phyloP scores from a whole-genome alignment of 805 yeast species.

The Nakazawaea wyomingensis region DNA sequence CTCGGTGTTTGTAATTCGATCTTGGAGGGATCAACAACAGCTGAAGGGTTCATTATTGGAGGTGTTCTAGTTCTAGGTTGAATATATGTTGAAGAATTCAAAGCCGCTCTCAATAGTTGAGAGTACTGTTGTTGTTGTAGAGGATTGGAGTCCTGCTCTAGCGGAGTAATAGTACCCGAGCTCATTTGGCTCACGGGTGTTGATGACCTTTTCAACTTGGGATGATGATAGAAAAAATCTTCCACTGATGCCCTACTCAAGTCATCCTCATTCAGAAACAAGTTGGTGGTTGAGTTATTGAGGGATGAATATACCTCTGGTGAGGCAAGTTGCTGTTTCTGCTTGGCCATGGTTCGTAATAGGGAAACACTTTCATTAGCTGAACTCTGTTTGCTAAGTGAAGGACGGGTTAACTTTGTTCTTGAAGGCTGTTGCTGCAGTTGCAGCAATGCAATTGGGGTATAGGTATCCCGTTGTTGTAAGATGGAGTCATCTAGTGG shows the following conservation, averaged over 20 bases:
- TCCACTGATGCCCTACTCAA: conserved; percentile 36
- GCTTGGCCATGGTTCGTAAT: conserved; percentile 27
- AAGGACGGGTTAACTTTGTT: conserved; percentile 1
- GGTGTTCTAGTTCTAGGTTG: conserved; percentile 40
- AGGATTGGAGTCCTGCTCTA: neutral
- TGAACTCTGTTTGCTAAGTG: neutral
- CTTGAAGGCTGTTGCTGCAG: too few species aligned
- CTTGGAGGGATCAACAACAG: conserved; percentile 6
- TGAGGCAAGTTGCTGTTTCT: conserved; percentile 16
- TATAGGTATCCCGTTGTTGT: neutral
- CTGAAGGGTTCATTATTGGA: conserved; percentile 11
- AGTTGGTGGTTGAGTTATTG: conserved; percentile 1
- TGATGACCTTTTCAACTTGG: conserved; percentile 15
- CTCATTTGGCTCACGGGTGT: conserved; percentile 7
- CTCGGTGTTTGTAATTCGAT: conserved; percentile 9
- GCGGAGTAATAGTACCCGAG: conserved; percentile 9
- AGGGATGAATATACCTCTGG: conserved; percentile 12
- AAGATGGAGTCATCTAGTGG: neutral
- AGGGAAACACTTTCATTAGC: conserved; percentile 5
- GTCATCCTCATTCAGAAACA: conserved; percentile 6
- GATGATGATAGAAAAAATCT: conserved; percentile 44
- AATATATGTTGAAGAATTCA: conserved; percentile 17
- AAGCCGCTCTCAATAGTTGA: conserved; percentile 6
- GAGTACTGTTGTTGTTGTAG: neutral
- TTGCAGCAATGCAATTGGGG: neutral